A percentile compares a stretch with the other conserved stretches of the same genome.
phyloP scores from a whole-genome alignment of 352 stramenopile genomes.

The Pythium brachiatum region DNA sequence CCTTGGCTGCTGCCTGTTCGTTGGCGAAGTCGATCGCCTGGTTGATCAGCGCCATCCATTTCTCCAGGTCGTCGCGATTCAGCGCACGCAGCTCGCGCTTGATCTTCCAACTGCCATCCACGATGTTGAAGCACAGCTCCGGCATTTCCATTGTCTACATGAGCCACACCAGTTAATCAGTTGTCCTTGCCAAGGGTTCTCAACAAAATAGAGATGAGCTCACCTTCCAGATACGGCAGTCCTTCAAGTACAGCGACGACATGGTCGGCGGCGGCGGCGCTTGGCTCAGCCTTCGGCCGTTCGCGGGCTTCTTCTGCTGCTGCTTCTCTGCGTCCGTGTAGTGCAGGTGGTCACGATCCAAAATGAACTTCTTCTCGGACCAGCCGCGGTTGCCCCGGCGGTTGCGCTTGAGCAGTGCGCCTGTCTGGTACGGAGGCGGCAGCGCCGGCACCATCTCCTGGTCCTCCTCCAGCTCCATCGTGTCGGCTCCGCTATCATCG shows the following conservation, averaged over 20 bases:
- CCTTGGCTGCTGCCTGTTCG: conserved; percentile 25
- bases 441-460: conserved; percentile 29
- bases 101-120: conserved; percentile 81
- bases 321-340: conserved; percentile 51
- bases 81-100: conserved; percentile 71
- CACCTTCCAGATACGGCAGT: conserved; percentile 80
- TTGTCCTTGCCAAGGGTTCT: no score
- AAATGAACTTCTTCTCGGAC: conserved; percentile 66
- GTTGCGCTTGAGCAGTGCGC: conserved; percentile 70
- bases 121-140: conserved; percentile 73
- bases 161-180: neutral
- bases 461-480: conserved; percentile 37
- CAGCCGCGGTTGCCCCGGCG: conserved; percentile 67
- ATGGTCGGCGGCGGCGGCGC: conserved; percentile 27
- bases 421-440: conserved; percentile 46
- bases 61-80: conserved; percentile 54
- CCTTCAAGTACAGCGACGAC: conserved; percentile 60
- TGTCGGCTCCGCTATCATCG: conserved; percentile 37
- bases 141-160: conserved; percentile 76
- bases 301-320: conserved; percentile 13
- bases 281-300: conserved; percentile 13
- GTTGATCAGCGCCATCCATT: conserved; percentile 74
- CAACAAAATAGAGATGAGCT: no score
- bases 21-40: conserved; percentile 79
- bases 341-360: conserved; percentile 70